Evolutionary conservation across 2,329 filamentous ascomycete genomes (phyloP), one percentile per base, ranked within the genome.

Genomic region (Clathrospora elynae): DNA sequence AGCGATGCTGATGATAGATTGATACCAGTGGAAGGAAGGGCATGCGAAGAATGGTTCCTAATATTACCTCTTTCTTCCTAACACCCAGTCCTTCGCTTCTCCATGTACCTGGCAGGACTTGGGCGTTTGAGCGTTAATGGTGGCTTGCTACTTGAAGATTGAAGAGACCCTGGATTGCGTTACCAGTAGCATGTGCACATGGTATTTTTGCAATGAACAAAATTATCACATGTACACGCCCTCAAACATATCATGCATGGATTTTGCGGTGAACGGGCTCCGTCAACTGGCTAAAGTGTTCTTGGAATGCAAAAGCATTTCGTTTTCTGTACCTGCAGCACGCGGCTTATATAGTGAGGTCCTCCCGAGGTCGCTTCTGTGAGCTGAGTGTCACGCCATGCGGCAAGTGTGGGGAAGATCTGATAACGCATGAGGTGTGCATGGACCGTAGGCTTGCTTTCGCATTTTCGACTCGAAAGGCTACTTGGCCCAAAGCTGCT

Each of bases 351-450:
- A 20, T 39, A n/a, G n/a, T n/a, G n/a, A n/a, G n/a, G n/a, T n/a
- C n/a, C n/a, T n/a, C n/a, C n/a, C n/a, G n/a, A n/a, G n/a, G n/a
- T 45, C 29, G 35, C 26, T 13, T 40, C 8, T 35, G 28, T 62
- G 55, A 51, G 54, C 51, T 53, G 59, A 64, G 57, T 40, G 39
- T 64, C 61, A 64, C 59, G 61, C 59, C 61, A 62, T 46, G 33
- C 11, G 42, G 26, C n/a, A n/a, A n/a, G n/a, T n/a, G n/a, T n/a
- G n/a, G n/a, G n/a, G n/a, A n/a, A n/a, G n/a, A n/a, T n/a, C n/a
- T n/a, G n/a, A n/a, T n/a, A n/a, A n/a, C n/a, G n/a, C n/a, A n/a
- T n/a, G n/a, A n/a, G n/a, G n/a, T n/a, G n/a, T n/a, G n/a, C n/a
- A n/a, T n/a, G n/a, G n/a, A n/a, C n/a, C n/a, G n/a, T n/a, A n/a